Evolutionary conservation across 805 yeast genomes (phyloP), one percentile per base, ranked within the genome.

Genomic region (Osmozyma mogii): DNA sequence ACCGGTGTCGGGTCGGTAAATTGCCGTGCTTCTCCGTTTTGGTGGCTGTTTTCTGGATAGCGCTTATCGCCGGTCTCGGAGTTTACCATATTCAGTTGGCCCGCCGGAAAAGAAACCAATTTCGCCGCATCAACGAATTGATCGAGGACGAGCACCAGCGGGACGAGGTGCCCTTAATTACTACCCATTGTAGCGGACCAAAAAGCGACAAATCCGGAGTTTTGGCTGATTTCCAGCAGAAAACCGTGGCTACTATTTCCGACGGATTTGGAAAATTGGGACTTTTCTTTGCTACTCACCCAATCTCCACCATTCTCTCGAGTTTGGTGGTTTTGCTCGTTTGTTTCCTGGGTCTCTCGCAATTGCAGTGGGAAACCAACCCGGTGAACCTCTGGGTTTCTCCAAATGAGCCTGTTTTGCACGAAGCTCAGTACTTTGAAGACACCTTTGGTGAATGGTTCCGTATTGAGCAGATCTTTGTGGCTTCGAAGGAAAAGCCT

Each of bases 311-410:
- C 5, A 52, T 63, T 9, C 37, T 35, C 1, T 9, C 36, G 0
- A 39, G 52, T 17, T 29, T 58, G 6, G 5, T 47, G 1, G 29
- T 75, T 0, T 56, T 75, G 2, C 37, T 65, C 1, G 30, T 71
- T 1, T 43, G 80, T 10, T 66, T 82, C 2, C 49, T 68, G 0
- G 84, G 83, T 6, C 55, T 75, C 26, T 43, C 53, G 5, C 52
- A 59, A 30, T 62, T 78, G 7, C 54, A 73, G 25, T 61, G 88
- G 16, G 96, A 88, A 49, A 75, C 75, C 3, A 65, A 83, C 41
- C 97, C 98, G 0, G 72, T 82, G 3, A 75, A 78, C 37, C 59
- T 89, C 17, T 89, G 98, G 98, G 97, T 92, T 0, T 79, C 92
- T 41, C 77, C 88, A 3, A 47, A 60, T 13, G 81, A 92, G 7